A percentile compares a stretch with the other conserved stretches of the same genome.
These are phyloP conservation scores for Kalanchoe fedtschenkoi DNA, from an alignment of 164 flowering plant genomes.

Conservation along the genomic window DNA sequence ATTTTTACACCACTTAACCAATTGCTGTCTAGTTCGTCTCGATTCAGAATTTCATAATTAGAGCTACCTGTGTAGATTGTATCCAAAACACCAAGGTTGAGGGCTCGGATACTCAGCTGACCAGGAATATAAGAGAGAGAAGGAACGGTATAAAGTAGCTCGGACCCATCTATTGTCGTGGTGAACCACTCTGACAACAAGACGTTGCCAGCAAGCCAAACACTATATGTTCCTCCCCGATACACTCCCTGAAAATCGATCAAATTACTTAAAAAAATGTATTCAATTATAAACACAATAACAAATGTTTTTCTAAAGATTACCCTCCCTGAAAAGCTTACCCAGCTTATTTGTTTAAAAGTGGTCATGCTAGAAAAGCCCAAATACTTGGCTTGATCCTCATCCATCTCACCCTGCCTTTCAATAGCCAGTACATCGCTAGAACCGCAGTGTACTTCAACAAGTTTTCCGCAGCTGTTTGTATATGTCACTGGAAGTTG, in stretches of 20 bases:
- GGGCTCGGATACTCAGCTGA: neutral
- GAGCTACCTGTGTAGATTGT: no score
- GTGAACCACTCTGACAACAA: neutral
- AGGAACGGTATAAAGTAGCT: neutral
- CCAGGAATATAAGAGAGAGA: no score
- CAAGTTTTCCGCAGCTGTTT: neutral
- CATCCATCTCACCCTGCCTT: no score
- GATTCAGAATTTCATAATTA: no score
- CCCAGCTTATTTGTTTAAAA: no score
- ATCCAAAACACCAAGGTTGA: neutral
- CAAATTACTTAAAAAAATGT: neutral
- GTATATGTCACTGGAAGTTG: neutral
- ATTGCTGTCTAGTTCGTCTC: no score
- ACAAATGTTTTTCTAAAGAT: neutral
- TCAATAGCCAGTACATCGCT: no score
- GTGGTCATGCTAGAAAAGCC: no score
- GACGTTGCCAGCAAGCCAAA: neutral
- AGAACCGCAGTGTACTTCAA: no score
- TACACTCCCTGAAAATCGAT: neutral
- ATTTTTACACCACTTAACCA: no score
- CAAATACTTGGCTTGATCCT: no score
- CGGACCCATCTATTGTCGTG: neutral
- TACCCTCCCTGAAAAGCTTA: no score
- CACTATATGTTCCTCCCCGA: neutral
- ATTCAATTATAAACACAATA: neutral